Evolutionary conservation across 2,329 filamentous ascomycete species (phyloP).

Genomic region (Dichotomopilus funicola): DNA sequence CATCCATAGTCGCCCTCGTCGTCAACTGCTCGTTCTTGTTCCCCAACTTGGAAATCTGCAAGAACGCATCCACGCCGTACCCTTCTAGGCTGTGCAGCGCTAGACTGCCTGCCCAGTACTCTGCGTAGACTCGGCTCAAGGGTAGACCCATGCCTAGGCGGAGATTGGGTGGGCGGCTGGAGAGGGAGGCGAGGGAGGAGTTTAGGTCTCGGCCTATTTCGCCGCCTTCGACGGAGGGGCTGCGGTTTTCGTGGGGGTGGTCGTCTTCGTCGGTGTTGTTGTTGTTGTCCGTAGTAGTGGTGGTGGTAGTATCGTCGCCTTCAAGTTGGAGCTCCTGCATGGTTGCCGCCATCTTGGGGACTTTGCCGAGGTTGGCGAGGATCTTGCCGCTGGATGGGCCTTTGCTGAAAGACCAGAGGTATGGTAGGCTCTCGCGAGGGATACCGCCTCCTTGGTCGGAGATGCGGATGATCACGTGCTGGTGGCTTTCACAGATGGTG

Average conservation of each 20-base stretch:
- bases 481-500: constrained; percentile 84
- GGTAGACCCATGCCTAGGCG: constrained; percentile 89
- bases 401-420: constrained; percentile 96
- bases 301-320: no score
- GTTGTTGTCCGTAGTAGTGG: background rate
- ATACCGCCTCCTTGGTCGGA: constrained; percentile 95
- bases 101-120: constrained; percentile 94
- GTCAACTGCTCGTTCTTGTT: constrained; percentile 97
- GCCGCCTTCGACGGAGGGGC: constrained; percentile 26
- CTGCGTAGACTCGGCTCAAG: constrained; percentile 88
- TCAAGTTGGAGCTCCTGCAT: constrained; percentile 71
- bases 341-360: constrained; percentile 88
- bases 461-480: constrained; percentile 93
- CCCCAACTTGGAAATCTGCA: constrained; percentile 92
- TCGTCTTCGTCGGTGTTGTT: background rate
- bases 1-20: constrained; percentile 70
- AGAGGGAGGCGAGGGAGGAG: constrained; percentile 71
- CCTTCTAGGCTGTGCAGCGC: constrained; percentile 90
- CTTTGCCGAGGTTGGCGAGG: constrained; percentile 76
- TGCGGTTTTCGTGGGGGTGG: constrained; percentile 21
- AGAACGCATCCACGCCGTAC: constrained; percentile 90
- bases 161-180: constrained; percentile 76
- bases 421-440: constrained; percentile 73
- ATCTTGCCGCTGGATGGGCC: constrained; percentile 71
- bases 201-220: constrained; percentile 28